Percentiles rank a stretch among this genome's conserved stretches.
Evolutionary conservation across 768 basidiomycete genomes (phyloP).

Genomic region (Phanerochaete sordida): DNA sequence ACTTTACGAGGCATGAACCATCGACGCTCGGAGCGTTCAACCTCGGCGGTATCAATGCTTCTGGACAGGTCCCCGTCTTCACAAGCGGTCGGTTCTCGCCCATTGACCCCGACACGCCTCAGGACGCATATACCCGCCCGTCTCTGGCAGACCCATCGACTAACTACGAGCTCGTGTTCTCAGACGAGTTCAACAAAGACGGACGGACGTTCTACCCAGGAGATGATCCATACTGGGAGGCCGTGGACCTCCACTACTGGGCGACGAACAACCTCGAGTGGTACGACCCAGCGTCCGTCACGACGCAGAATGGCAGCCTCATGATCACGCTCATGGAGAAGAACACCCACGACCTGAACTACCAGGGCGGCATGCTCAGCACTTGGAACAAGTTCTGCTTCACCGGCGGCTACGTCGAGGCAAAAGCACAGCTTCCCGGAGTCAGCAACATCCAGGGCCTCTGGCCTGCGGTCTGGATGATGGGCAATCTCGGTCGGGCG

Average conservation of each 20-base stretch:
- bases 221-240: slow-evolving; percentile 91
- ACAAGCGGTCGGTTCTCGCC: slow-evolving; percentile 52
- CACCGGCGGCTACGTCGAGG: slow-evolving; percentile 79
- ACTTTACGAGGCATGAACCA: slow-evolving; percentile 19
- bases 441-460: slow-evolving; percentile 54
- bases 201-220: slow-evolving; percentile 79
- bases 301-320: slow-evolving; percentile 70
- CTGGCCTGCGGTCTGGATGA: slow-evolving; percentile 81
- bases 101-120: slow-evolving; percentile 76
- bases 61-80: slow-evolving; percentile 39
- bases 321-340: slow-evolving; percentile 70
- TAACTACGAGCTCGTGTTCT: slow-evolving; percentile 71
- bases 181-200: slow-evolving; percentile 83
- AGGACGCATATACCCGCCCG: slow-evolving; percentile 46
- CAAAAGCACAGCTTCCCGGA: slow-evolving; percentile 68
- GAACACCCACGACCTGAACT: slow-evolving; percentile 67
- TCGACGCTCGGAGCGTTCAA: slow-evolving; percentile 37
- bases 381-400: slow-evolving; percentile 94
- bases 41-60: slow-evolving; percentile 44
- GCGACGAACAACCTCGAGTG: slow-evolving; percentile 50
- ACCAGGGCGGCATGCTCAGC: slow-evolving; percentile 63
- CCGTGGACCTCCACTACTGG: slow-evolving; percentile 80
- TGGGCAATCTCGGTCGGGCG: slow-evolving; percentile 83
- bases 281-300: slow-evolving; percentile 81
- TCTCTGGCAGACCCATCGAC: slow-evolving; percentile 49